These are phyloP conservation scores for Monilinia fructicola DNA, from an alignment of 2,329 filamentous ascomycete genomes.

Conservation along the genomic window DNA sequence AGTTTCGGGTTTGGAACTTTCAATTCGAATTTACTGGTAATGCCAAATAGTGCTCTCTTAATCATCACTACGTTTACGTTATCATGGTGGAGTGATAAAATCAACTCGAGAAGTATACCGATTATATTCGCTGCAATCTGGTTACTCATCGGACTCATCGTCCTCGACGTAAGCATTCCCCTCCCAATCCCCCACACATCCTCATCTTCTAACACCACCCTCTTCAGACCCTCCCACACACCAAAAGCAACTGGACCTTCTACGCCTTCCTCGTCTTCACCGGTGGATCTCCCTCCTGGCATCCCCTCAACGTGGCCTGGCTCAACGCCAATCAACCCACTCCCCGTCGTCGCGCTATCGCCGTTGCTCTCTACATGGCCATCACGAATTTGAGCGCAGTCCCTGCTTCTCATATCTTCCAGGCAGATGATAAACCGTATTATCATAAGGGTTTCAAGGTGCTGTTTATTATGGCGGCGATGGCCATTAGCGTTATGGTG, in stretches of 20 bases:
- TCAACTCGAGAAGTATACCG: conserved; percentile 21
- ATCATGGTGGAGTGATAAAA: conserved; percentile 21
- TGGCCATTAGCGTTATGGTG: conserved; percentile 21
- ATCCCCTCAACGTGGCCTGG: conserved; percentile 23
- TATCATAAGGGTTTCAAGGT: conserved; percentile 22
- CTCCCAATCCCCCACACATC: neutral
- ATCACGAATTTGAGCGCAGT: conserved; percentile 19
- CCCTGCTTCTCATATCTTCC: conserved; percentile 20
- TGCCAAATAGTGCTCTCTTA: conserved; percentile 46
- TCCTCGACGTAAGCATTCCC: conserved; percentile 11
- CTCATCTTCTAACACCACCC: neutral
- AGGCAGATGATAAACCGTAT: conserved; percentile 20
- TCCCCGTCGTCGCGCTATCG: conserved; percentile 17
- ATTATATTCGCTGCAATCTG: conserved; percentile 22
- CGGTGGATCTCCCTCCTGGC: conserved; percentile 17
- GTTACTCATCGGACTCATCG: conserved; percentile 18
- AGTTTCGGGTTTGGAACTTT: conserved; percentile 42
- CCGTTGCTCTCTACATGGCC: conserved; percentile 19
- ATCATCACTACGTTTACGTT: conserved; percentile 33
- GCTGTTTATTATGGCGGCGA: conserved; percentile 19
- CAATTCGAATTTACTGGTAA: conserved; percentile 48
- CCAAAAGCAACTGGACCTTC: conserved; percentile 20
- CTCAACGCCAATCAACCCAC: conserved; percentile 21
- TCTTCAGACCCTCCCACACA: conserved; percentile 15
- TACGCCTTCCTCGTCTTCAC: conserved; percentile 24